Evolutionary conservation across 352 stramenopile genomes (phyloP).

Genomic region (Phytophthora melonis): DNA sequence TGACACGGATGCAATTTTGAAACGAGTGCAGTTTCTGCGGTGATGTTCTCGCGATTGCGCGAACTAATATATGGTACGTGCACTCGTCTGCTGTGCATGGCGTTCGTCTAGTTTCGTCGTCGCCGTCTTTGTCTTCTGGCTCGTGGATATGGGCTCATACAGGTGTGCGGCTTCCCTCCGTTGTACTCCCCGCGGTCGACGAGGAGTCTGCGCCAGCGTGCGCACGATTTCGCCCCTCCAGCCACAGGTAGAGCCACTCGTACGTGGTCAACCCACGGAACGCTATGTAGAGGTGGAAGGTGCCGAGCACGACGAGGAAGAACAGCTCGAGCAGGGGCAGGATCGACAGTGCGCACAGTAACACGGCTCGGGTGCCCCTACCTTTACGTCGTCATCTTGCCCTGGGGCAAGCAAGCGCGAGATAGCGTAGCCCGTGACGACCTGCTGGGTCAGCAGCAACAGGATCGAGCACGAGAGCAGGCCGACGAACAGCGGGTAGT

Average conservation of each 20-base stretch:
- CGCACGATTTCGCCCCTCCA: constrained; percentile 27
- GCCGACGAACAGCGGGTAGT: constrained; percentile 69
- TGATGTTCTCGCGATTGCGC: constrained; percentile 36
- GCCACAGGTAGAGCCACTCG: constrained; percentile 65
- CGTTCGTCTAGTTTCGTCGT: constrained; percentile 13
- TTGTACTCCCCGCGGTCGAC: constrained; percentile 2
- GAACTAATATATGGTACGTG: constrained; percentile 15
- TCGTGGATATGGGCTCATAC: constrained; percentile 8
- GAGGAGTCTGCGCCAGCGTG: background rate
- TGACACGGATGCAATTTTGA: constrained; percentile 51
- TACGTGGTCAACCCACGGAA: constrained; percentile 59
- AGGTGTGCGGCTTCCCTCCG: constrained; percentile 13
- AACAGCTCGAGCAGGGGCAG: constrained; percentile 65
- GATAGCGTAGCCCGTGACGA: constrained; percentile 59
- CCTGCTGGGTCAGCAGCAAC: constrained; percentile 62
- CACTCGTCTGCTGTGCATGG: background rate
- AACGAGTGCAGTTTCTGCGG: constrained; percentile 69
- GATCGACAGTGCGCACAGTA: constrained; percentile 49
- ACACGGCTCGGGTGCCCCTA: constrained; percentile 21
- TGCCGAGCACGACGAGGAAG: constrained; percentile 62
- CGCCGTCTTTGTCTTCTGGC: background rate
- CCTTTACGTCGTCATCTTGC: background rate
- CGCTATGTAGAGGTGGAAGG: constrained; percentile 75
- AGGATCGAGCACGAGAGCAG: constrained; percentile 67
- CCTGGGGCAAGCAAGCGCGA: constrained; percentile 21